These are phyloP conservation scores for Paxillus involutus DNA, from an alignment of 768 basidiomycete species.

Conservation along the genomic window DNA sequence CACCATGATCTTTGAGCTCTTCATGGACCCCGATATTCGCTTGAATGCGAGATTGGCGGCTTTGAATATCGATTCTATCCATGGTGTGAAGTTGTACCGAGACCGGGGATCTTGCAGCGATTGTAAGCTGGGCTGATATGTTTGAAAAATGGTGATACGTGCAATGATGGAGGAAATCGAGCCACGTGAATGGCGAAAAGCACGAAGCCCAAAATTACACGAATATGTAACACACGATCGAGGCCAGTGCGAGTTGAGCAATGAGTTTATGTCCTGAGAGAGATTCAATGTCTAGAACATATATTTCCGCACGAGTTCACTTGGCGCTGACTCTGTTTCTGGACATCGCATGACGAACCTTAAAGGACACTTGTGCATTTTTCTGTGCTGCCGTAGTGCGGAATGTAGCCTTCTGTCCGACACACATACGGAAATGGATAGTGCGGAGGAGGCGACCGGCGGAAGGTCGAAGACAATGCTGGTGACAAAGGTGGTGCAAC, in stretches of 20 bases:
- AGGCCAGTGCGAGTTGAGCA: no score
- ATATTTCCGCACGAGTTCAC: not conserved
- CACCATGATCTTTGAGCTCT: constrained; percentile 75
- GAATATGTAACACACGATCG: constrained; percentile 61
- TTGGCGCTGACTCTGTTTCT: no score
- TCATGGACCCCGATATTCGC: constrained; percentile 74
- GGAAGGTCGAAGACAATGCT: no score
- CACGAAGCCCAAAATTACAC: constrained; percentile 48
- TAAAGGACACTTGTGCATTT: no score
- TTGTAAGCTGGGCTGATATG: constrained; percentile 77
- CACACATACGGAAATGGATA: no score
- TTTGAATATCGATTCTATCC: constrained; percentile 70
- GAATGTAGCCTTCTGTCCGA: no score
- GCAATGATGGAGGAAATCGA: not conserved
- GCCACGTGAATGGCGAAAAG: not conserved
- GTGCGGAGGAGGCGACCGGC: no score
- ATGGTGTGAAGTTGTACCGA: constrained; percentile 81
- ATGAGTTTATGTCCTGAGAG: constrained; percentile 43
- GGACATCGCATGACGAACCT: no score
- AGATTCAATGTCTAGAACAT: constrained; percentile 42
- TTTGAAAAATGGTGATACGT: not conserved
- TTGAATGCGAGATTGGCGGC: constrained; percentile 75
- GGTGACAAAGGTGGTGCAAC: no score
- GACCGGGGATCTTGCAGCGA: constrained; percentile 88
- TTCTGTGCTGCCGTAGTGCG: no score